Conservation (phyloP, 495 filamentous ascomycete species). For the Annulohypoxylon bovei region DNA sequence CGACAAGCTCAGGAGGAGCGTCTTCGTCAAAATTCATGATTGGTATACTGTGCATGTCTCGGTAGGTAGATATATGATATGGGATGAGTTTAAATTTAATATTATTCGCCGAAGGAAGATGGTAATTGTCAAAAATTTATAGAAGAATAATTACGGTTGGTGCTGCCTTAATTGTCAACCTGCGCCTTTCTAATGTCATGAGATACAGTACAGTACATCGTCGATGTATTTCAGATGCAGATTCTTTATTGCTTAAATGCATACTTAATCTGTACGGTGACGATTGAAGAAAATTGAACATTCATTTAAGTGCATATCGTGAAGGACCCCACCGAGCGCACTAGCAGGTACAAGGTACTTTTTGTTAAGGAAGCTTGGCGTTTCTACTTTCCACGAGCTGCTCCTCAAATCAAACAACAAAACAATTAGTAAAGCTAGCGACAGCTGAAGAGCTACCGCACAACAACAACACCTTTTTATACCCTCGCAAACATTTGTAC, state of each 20-base stretch:
- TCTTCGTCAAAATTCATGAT: constrained; percentile 72
- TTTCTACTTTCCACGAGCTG: not conserved
- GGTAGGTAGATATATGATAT: not conserved
- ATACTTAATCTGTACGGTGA: not conserved
- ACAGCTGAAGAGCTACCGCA: constrained; percentile 4
- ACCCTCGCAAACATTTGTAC: not conserved
- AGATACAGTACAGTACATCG: not conserved
- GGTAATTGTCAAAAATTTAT: constrained; percentile 1
- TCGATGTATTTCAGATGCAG: not conserved
- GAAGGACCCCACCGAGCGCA: not conserved
- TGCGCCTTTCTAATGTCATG: constrained; percentile 31
- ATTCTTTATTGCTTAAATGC: not conserved
- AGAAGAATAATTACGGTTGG: not conserved
- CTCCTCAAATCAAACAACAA: constrained; percentile 28
- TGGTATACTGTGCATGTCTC: not conserved
- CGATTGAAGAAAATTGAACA: not conserved
- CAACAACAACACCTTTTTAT: not conserved
- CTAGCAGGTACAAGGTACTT: constrained; percentile 13
- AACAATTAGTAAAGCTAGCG: constrained; percentile 13
- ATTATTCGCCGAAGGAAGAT: not conserved
- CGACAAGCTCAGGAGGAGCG: constrained; percentile 76
- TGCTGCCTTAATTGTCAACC: not conserved
- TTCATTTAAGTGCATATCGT: not conserved
- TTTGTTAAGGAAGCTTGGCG: constrained; percentile 17
- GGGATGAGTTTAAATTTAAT: not conserved